Evolutionary conservation across 345 rosid genomes (phyloP).

Genomic region (Eucalyptus globulus): DNA sequence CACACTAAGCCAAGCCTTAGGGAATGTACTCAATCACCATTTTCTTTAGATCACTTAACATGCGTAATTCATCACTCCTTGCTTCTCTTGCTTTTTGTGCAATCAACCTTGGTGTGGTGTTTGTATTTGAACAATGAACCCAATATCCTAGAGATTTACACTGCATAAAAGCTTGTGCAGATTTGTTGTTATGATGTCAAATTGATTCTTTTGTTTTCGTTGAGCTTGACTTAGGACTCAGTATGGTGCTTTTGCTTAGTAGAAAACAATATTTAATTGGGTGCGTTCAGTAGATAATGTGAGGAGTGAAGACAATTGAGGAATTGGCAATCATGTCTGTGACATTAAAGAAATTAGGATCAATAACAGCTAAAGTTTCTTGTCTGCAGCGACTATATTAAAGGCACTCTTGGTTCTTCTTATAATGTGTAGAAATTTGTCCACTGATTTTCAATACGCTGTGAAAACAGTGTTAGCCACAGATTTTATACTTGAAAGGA

Average conservation of each 20-base stretch:
- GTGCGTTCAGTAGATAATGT: not conserved
- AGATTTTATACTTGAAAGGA: not conserved
- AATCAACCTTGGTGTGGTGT: not conserved
- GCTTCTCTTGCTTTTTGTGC: not conserved
- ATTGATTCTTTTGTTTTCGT: not conserved
- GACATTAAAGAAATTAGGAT: not conserved
- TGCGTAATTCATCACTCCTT: not conserved
- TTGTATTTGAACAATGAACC: not conserved
- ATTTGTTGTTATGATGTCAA: not conserved
- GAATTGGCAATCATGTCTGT: not conserved
- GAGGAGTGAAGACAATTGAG: not conserved
- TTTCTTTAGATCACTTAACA: not conserved
- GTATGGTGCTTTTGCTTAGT: not conserved
- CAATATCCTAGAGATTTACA: not conserved
- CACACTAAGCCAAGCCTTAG: not conserved
- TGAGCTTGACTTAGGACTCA: not conserved
- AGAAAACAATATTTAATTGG: not conserved
- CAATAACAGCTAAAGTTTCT: not conserved
- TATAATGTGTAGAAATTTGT: not conserved
- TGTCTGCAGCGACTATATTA: not conserved
- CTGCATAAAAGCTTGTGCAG: not conserved
- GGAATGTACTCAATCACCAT: not conserved
- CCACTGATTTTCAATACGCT: not conserved
- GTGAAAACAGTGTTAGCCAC: constrained; percentile 55
- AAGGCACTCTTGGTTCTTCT: not conserved